phyloP scores from a whole-genome alignment of 2,329 filamentous ascomycete species.

The Paecilomyces variotii region DNA sequence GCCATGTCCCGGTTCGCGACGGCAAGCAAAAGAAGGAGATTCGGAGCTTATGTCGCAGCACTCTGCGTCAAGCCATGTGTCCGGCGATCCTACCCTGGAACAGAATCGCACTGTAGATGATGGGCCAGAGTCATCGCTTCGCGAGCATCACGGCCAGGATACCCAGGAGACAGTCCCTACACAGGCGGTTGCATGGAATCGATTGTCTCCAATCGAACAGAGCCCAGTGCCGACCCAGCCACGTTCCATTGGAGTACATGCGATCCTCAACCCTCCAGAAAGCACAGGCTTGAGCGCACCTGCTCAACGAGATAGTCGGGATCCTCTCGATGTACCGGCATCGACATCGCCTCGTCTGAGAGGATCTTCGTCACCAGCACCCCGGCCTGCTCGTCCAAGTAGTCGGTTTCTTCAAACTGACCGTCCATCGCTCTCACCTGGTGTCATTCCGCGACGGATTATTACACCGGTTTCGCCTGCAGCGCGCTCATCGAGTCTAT shows the following conservation, averaged over 20 bases:
- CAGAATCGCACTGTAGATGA: slow-evolving; percentile 15
- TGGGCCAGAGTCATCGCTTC: slow-evolving; percentile 6
- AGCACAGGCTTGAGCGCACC: slow-evolving; percentile 13
- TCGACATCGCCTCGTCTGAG: slow-evolving; percentile 15
- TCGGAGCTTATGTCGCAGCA: slow-evolving; percentile 33
- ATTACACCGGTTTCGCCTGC: slow-evolving; percentile 31
- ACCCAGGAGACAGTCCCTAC: slow-evolving; percentile 18
- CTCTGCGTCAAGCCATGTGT: slow-evolving; percentile 20
- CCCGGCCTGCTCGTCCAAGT: slow-evolving; percentile 5
- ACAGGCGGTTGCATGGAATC: slow-evolving; percentile 28
- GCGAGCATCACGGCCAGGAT: slow-evolving; percentile 13
- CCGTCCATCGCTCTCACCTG: slow-evolving; percentile 26
- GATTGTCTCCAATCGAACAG: slow-evolving; percentile 27
- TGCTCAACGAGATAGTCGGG: slow-evolving; percentile 13
- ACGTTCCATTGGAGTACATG: slow-evolving; percentile 32
- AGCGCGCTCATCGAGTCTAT: slow-evolving; percentile 21
- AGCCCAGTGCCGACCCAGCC: slow-evolving; percentile 21
- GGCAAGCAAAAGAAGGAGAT: slow-evolving; percentile 20
- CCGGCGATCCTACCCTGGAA: slow-evolving; percentile 18
- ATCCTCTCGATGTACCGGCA: slow-evolving; percentile 14
- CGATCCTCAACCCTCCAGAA: slow-evolving; percentile 32
- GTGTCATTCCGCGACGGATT: slow-evolving; percentile 19
- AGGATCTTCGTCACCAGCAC: slow-evolving; percentile 20
- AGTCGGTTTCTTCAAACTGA: slow-evolving; percentile 10
- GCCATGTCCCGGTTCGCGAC: slow-evolving; percentile 28